Evolutionary conservation across 2,329 filamentous ascomycete species (phyloP).

Genomic region (Aureobasidium sp.): DNA sequence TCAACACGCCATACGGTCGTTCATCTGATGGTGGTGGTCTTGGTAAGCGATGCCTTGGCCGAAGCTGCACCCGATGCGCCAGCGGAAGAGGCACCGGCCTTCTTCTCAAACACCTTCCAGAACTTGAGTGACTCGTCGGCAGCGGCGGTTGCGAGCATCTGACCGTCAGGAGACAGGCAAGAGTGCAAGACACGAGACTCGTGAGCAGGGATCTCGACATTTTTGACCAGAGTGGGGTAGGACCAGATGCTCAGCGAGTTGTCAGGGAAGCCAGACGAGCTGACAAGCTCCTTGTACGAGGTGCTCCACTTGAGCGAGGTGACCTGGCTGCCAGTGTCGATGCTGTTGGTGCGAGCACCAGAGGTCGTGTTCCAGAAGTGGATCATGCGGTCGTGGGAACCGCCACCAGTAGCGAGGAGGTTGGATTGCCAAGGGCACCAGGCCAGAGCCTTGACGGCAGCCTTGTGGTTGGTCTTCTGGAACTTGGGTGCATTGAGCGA

Average conservation of each 20-base stretch:
- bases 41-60: conserved; percentile 74
- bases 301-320: conserved; percentile 95
- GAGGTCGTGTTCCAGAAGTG: conserved; percentile 99
- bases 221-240: conserved; percentile 94
- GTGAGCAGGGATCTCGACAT: conserved; percentile 94
- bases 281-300: conserved; percentile 95
- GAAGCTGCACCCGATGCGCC: conserved; percentile 60
- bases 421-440: conserved; percentile 99
- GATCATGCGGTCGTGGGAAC: conserved; percentile 94
- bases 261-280: conserved; percentile 96
- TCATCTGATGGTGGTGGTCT: conserved; percentile 70
- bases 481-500: conserved; percentile 92
- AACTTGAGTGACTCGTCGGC: conserved; percentile 98
- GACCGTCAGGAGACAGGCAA: conserved; percentile 92
- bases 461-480: conserved; percentile 99
- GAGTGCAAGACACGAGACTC: conserved; percentile 96
- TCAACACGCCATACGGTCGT: background rate
- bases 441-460: conserved; percentile 92
- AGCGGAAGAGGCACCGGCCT: conserved; percentile 65
- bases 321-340: conserved; percentile 95
- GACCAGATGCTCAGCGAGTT: conserved; percentile 99
- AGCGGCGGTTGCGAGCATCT: conserved; percentile 94
- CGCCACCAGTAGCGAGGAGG: conserved; percentile 90
- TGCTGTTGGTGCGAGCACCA: conserved; percentile 95
- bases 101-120: conserved; percentile 99